Evolutionary conservation across 2,329 filamentous ascomycete species (phyloP).

Genomic region (Albifimbria verrucaria): DNA sequence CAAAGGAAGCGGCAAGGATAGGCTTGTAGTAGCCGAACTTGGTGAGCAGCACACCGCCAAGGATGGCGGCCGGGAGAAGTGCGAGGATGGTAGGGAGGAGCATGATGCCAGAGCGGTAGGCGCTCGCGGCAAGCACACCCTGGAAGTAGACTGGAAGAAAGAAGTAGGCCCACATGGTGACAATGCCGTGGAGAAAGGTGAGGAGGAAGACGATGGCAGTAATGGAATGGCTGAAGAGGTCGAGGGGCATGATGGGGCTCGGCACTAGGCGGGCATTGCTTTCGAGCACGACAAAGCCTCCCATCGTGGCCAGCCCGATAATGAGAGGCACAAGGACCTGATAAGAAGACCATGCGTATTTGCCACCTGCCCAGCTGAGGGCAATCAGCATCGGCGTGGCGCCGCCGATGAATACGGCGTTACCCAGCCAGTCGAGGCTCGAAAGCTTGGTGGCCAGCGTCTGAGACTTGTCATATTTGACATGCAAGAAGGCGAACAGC

Average conservation of each 20-base stretch:
- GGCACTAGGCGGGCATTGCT: constrained; percentile 12
- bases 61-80: constrained; percentile 19
- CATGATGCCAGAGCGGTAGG: constrained; percentile 28
- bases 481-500: constrained; percentile 18
- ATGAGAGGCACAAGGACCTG: constrained; percentile 46
- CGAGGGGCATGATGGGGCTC: constrained; percentile 38
- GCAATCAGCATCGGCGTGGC: constrained; percentile 42
- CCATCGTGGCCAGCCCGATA: constrained; percentile 34
- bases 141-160: constrained; percentile 49
- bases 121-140: constrained; percentile 29
- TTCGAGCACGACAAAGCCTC: constrained; percentile 34
- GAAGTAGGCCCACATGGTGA: constrained; percentile 33
- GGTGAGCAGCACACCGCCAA: constrained; percentile 21
- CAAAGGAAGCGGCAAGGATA: constrained; percentile 30
- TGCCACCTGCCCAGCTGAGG: constrained; percentile 49
- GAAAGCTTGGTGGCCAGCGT: constrained; percentile 13
- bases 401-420: constrained; percentile 32
- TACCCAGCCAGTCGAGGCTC: constrained; percentile 39
- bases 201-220: constrained; percentile 12
- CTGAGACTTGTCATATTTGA: constrained; percentile 13
- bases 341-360: constrained; percentile 45
- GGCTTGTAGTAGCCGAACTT: constrained; percentile 28
- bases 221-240: constrained; percentile 43
- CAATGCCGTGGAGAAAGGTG: constrained; percentile 16
- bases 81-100: constrained; percentile 27